Percentiles rank a stretch among this genome's conserved stretches.
Evolutionary conservation across 1,284 basidiomycete species (phyloP).

Genomic region (Apiotrichum sp.): DNA sequence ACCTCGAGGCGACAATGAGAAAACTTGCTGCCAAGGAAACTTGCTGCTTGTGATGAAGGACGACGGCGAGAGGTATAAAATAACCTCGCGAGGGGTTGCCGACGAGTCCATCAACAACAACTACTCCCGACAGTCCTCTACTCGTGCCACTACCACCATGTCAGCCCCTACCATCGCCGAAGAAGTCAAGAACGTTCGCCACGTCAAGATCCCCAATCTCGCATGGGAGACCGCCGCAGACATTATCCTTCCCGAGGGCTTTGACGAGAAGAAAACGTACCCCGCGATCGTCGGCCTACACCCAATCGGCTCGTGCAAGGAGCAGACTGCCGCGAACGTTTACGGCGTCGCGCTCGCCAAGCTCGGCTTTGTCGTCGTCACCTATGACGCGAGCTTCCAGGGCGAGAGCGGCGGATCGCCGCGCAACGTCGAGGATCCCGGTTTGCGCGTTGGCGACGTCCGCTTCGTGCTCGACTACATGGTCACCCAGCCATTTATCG

Average conservation of each 20-base stretch:
- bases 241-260: slow-evolving; percentile 2
- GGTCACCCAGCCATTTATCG: slow-evolving; percentile 3
- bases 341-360: slow-evolving; percentile 1
- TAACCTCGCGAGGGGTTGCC: too few relatives aligned
- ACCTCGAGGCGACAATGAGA: too few relatives aligned
- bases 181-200: neutral
- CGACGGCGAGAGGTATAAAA: too few relatives aligned
- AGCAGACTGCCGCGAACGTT: slow-evolving; percentile 9
- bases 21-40: too few relatives aligned
- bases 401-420: slow-evolving; percentile 4
- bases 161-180: neutral
- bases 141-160: too few relatives aligned
- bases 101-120: too few relatives aligned
- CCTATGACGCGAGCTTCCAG: slow-evolving; percentile 10
- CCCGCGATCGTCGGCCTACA: slow-evolving; percentile 2
- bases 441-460: slow-evolving; percentile 3
- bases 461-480: slow-evolving; percentile 9
- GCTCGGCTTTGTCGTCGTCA: slow-evolving; percentile 2
- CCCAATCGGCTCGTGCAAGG: slow-evolving; percentile 10
- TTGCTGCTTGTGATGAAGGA: too few relatives aligned
- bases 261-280: slow-evolving; percentile 10
- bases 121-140: too few relatives aligned
- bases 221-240: slow-evolving; percentile 1
- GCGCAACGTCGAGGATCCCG: slow-evolving; percentile 7
- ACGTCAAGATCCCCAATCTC: slow-evolving; percentile 4